A percentile compares a stretch with the other conserved stretches of the same genome.
Conservation (phyloP, 1,139 yeast species). For the Debaryomyces udenii region DNA sequence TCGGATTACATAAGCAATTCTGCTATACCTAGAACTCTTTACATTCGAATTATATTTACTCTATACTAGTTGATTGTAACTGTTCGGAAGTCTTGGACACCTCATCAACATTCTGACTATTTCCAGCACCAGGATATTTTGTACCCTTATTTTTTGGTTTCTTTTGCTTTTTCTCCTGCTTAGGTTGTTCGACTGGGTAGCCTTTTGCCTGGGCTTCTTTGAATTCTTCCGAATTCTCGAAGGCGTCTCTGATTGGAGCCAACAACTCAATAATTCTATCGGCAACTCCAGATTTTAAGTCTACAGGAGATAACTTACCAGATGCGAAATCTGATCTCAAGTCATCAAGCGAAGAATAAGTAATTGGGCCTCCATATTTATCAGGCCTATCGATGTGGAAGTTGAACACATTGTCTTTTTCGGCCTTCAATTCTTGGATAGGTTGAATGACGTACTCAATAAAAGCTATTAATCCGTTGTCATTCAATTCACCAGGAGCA, state of each 20-base stretch:
- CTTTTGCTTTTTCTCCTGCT: constrained; percentile 67
- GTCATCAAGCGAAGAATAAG: constrained; percentile 67
- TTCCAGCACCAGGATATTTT: constrained; percentile 71
- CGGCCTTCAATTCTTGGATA: constrained; percentile 71
- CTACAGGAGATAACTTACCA: constrained; percentile 85
- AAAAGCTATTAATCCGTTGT: constrained; percentile 88
- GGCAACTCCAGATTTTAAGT: constrained; percentile 88
- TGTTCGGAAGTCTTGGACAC: constrained; percentile 18
- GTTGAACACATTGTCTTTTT: constrained; percentile 54
- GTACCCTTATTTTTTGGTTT: constrained; percentile 82
- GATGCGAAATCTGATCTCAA: constrained; percentile 72
- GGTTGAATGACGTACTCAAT: constrained; percentile 85
- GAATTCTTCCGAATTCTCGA: constrained; percentile 63
- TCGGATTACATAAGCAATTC: constrained; percentile 13
- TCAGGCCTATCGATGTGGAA: constrained; percentile 90
- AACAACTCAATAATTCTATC: constrained; percentile 78
- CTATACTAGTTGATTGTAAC: constrained; percentile 23
- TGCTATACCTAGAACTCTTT: background rate
- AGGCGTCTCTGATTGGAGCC: constrained; percentile 82
- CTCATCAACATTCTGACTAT: constrained; percentile 12
- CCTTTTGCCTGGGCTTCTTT: constrained; percentile 76
- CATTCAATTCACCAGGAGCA: constrained; percentile 91
- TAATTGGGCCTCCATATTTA: constrained; percentile 91
- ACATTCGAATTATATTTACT: constrained; percentile 13
- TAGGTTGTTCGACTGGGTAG: constrained; percentile 74